Conservation (phyloP, 495 filamentous ascomycete genomes). For the Aspergillus haitiensis region DNA sequence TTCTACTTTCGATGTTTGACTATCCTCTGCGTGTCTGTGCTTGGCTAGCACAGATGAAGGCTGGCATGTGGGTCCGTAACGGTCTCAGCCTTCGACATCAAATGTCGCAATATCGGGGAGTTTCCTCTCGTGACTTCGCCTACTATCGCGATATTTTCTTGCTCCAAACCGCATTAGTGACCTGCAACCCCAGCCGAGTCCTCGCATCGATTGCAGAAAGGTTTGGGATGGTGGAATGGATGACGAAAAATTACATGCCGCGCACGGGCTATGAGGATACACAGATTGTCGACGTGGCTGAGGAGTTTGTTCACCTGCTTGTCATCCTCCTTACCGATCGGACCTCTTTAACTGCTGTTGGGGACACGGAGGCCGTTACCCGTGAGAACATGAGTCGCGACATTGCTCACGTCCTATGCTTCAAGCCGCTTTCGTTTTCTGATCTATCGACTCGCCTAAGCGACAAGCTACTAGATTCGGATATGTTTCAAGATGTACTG, state of each 20-base stretch:
- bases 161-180: slow-evolving; percentile 84
- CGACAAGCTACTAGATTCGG: slow-evolving; percentile 57
- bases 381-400: slow-evolving; percentile 77
- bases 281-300: slow-evolving; percentile 87
- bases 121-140: slow-evolving; percentile 82
- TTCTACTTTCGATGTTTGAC: slow-evolving; percentile 86
- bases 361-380: slow-evolving; percentile 64
- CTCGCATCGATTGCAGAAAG: slow-evolving; percentile 89
- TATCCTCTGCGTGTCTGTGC: slow-evolving; percentile 89
- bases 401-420: slow-evolving; percentile 91
- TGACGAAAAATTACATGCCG: slow-evolving; percentile 72
- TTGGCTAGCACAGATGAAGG: slow-evolving; percentile 97
- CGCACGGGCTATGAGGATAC: slow-evolving; percentile 72
- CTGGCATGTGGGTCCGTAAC: slow-evolving; percentile 97
- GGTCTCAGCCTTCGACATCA: slow-evolving; percentile 94
- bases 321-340: slow-evolving; percentile 90
- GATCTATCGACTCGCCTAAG: slow-evolving; percentile 75
- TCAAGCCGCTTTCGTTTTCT: slow-evolving; percentile 91
- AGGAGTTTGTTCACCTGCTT: slow-evolving; percentile 92
- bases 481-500: slow-evolving; percentile 85
- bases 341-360: slow-evolving; percentile 69
- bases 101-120: slow-evolving; percentile 85
- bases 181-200: slow-evolving; percentile 79
- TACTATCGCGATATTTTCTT: slow-evolving; percentile 95
- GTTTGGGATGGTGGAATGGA: slow-evolving; percentile 88